These are phyloP conservation scores for Ogataea kodamae DNA, from an alignment of 805 yeast genomes.

Conservation along the genomic window DNA sequence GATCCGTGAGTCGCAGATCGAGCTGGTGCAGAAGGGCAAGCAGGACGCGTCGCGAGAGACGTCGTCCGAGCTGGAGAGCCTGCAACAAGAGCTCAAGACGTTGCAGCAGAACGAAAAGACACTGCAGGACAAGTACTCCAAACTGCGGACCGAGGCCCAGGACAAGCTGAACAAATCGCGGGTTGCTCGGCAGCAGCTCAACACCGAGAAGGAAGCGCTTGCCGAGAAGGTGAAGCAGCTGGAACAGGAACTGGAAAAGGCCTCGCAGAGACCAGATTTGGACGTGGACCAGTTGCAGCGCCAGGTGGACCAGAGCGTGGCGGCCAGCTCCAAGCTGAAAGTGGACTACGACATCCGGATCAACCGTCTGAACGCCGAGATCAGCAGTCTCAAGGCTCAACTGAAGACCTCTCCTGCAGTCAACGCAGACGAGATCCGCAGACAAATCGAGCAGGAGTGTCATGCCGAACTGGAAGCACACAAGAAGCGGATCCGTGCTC, in stretches of 20 bases:
- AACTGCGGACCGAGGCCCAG: constrained; percentile 31
- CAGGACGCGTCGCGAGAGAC: no score
- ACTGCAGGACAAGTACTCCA: constrained; percentile 25
- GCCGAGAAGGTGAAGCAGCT: constrained; percentile 15
- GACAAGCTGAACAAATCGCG: constrained; percentile 30
- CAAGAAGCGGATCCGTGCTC: constrained; percentile 36
- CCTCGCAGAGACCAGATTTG: not conserved
- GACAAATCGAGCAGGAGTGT: constrained; percentile 26
- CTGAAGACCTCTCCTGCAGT: constrained; percentile 20
- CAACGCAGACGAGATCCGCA: constrained; percentile 23
- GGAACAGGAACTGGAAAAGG: constrained; percentile 11
- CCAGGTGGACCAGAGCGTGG: constrained; percentile 9
- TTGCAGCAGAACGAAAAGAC: constrained; percentile 17
- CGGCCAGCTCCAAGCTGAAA: constrained; percentile 14
- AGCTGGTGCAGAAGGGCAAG: no score
- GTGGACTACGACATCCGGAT: constrained; percentile 17
- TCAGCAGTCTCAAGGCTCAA: constrained; percentile 16
- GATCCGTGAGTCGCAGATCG: constrained; percentile 48
- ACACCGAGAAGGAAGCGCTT: constrained; percentile 18
- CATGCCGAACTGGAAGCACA: constrained; percentile 32
- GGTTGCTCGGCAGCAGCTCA: constrained; percentile 21
- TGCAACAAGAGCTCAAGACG: constrained; percentile 30
- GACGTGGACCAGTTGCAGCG: constrained; percentile 1
- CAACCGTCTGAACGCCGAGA: constrained; percentile 17
- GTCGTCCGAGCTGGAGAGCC: constrained; percentile 38